Base-by-base conservation (phyloP, 257 asterid genomes). In the Ilex asprella region DNA sequence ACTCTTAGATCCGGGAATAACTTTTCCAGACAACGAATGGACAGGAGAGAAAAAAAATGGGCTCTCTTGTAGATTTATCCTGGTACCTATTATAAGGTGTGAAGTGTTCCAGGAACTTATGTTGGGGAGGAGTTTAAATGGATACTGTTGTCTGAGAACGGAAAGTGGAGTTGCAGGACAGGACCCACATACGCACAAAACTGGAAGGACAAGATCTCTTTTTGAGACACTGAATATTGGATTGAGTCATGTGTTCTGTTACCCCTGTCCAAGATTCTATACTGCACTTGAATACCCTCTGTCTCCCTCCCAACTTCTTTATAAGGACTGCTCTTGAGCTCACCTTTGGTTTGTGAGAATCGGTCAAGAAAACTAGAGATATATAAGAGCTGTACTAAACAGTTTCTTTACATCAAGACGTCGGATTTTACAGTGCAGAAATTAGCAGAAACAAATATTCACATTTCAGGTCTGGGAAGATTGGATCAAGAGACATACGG, bases 71-170 rank as follows among this genome's bases (percentile, higher is more conserved):
- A 21, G 77, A 87, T 82, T 86, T 65, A 82, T 85, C 78, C 95
- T 80, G 75, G 91, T 81, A 83, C 86, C 82, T 57, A 78, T 72
- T 78, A 78, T 76, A 81, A 80, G 95, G 86, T 66, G 75, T 77
- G 65, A 70, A 78, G 69, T 75, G 76, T 78, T 74, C 71, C 71
- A 73, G 68, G 69, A 72, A 61, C 65, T 64, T 75, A 81, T 65
- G 70, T 71, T 71, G 75, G 69, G 73, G 68, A 71, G 75, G 86
- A 82, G 75, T 77, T 67, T 53, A 66, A 73, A 72, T 72, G 63
- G 70, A 66, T 55, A 67, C 68, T 70, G 41, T 1, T 35, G 41
- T 35, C 2, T 35, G 41, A 35, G 41, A 35, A 77, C 64, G 71
- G 75, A 80, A 72, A 73, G 66, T 53, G 62, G 65, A 76, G 70